Evolutionary conservation across 192 early-diverging fungal genomes (phyloP), one percentile per base, ranked within the genome.

Genomic region (Coemansia sp.): DNA sequence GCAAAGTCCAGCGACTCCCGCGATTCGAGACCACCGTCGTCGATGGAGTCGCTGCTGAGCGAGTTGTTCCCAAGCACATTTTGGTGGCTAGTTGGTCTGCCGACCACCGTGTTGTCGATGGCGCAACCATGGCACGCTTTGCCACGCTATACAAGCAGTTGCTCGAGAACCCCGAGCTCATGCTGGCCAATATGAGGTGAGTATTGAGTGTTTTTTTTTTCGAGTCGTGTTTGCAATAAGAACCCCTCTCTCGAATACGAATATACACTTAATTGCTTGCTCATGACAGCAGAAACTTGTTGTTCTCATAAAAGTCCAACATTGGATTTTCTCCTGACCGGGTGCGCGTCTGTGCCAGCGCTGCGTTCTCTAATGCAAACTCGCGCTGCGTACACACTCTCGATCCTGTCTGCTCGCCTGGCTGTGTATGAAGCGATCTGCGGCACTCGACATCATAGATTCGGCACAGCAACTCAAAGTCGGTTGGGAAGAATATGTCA

Each of bases 71-170:
- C 15, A 89, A 88, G 65, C 76, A 89, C 69, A 83, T 97, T 8
- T 73, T 95, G 63, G 85, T 87, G 24, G 83, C 95, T 3, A 95
- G 94, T 84, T 96, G 91, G 89, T 89, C 91, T 16, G 97, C 97
- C 9, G 97, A 99, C 82, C 97, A 99, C 80, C 87, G 97, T 34
- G 92, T 99, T 20, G 85, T 98, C 68, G 95, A 98, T 75, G 97
- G 97, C 27, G 97, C 94, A 11, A 96, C 95, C 10, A 86, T 99
- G 68, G 97, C 95, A 18, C 85, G 94, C 70, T 98, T 98, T 84
- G 94, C 89, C 15, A 76, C 85, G 47, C 69, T 84, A 27, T 99
- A 91, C 94, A 96, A 95, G 83, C 65, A 76, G 35, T 87, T 92
- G 60, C 78, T 99, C 47, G 95, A 99, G 78, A 86, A 94, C 49